Evolutionary conservation across 192 early-diverging fungal genomes (phyloP), one percentile per base, ranked within the genome.

Genomic region (Globomyces pollinis-pini): DNA sequence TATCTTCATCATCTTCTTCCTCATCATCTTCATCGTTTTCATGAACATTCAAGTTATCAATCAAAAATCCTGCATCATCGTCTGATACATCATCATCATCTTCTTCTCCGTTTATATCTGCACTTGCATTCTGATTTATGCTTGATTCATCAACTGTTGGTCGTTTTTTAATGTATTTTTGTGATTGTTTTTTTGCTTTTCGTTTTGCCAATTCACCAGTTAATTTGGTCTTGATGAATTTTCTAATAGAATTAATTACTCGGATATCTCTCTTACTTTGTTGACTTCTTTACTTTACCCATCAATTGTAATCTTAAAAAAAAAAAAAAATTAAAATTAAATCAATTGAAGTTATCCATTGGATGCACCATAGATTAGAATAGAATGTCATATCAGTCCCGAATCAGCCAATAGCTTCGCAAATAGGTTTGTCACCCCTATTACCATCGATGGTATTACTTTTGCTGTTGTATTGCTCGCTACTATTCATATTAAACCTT

Each of bases 231-330:
- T 57, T 57, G 29, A 57, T n/a, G 55, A 57, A 57, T 26, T 47
- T 47, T 47, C n/a, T n/a, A n/a, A n/a, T n/a, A n/a, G n/a, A n/a
- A n/a, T n/a, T n/a, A n/a, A n/a, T n/a, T n/a, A n/a, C n/a, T n/a
- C 35, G 5, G 23, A 18, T 38, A 38, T 0, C 23, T 12, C 0
- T 21, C 24, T 34, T 21, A 38, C 52, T 32, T 61, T 21, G 42
- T 51, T 34, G 42, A 29, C 30, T 79, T 70, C 63, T 80, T 77
- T 8, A 67, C 67, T 74, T 83, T 83, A 59, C 80, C 77, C 59
- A 72, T 65, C 49, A 80, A 77, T 44, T 71, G 53, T 31, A 81
- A 26, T 47, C 23, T 26, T 26, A n/a, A 47, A 47, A 26, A 47
- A 47, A 47, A 47, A 47, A 47, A 42, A 42, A 47, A 76, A 29